Conservation (phyloP, 768 basidiomycete genomes). For the Hericium rajendrae region DNA sequence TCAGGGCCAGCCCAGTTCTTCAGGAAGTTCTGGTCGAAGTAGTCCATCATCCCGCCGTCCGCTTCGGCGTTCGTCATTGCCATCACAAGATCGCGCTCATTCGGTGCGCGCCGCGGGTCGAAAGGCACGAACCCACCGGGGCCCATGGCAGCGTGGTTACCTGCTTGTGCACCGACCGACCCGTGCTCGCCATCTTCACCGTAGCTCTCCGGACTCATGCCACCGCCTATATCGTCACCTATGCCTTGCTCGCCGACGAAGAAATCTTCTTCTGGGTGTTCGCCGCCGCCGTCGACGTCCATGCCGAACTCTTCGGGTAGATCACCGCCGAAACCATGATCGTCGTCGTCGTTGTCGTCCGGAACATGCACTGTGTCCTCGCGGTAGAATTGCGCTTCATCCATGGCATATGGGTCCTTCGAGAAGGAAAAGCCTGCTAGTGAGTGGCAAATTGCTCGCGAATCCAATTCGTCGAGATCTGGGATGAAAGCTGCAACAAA, state of each 20-base stretch:
- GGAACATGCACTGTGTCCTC: slow-evolving; percentile 36
- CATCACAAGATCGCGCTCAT: slow-evolving; percentile 74
- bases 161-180: slow-evolving; percentile 29
- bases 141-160: slow-evolving; percentile 32
- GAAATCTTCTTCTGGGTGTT: slow-evolving; percentile 47
- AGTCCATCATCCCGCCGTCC: slow-evolving; percentile 66
- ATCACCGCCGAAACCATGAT: slow-evolving; percentile 27
- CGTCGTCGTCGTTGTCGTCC: slow-evolving; percentile 36
- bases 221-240: slow-evolving; percentile 34
- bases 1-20: slow-evolving; percentile 99
- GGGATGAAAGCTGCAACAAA: slow-evolving; percentile 62
- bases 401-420: slow-evolving; percentile 50
- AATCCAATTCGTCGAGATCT: slow-evolving; percentile 49
- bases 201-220: slow-evolving; percentile 6
- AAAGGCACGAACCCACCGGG: slow-evolving; percentile 63
- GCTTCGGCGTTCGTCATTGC: slow-evolving; percentile 67
- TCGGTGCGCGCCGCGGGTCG: slow-evolving; percentile 72
- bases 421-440: slow-evolving; percentile 78
- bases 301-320: slow-evolving; percentile 29
- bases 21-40: slow-evolving; percentile 78
- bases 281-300: slow-evolving; percentile 27
- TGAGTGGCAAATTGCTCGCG: slow-evolving; percentile 72
- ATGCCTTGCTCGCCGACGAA: slow-evolving; percentile 55
- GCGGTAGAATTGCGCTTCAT: slow-evolving; percentile 52
- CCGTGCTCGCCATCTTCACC: slow-evolving; percentile 33